Conservation (phyloP, 768 basidiomycete species). For the Rhodotorula sphaerocarpa region DNA sequence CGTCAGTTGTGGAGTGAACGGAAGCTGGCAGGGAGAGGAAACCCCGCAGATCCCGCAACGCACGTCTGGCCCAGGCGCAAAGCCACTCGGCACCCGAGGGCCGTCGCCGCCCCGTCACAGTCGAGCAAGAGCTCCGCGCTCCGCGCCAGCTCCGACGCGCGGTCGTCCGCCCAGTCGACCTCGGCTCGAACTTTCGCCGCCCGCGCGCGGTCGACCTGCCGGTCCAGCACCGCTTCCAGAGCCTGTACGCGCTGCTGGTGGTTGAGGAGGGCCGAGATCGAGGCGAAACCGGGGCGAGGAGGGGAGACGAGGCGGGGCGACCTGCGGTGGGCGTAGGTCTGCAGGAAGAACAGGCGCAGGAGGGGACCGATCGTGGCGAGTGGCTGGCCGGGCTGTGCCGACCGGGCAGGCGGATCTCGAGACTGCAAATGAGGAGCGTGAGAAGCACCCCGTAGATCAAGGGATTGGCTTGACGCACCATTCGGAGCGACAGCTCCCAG, state of each 20-base stretch:
- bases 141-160: background rate
- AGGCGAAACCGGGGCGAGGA: slow-evolving; percentile 6
- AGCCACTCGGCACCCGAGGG: slow-evolving; percentile 18
- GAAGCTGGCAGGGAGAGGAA: too few species aligned
- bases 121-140: background rate
- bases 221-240: background rate
- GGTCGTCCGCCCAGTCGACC: background rate
- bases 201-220: background rate
- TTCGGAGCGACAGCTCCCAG: background rate
- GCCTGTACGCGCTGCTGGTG: slow-evolving; percentile 5
- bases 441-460: too few species aligned
- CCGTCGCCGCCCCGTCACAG: background rate
- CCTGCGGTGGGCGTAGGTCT: slow-evolving; percentile 22
- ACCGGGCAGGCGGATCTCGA: too few species aligned
- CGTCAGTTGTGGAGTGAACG: too few species aligned
- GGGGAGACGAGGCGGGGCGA: background rate
- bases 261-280: slow-evolving; percentile 11
- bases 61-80: slow-evolving; percentile 3
- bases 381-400: too few species aligned
- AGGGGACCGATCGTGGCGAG: slow-evolving; percentile 4
- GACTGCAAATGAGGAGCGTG: too few species aligned
- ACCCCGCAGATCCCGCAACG: too few species aligned
- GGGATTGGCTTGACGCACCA: slow-evolving; percentile 12
- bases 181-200: background rate
- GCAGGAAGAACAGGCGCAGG: slow-evolving; percentile 29